Conservation (phyloP, 2,329 filamentous ascomycete species). For the Didymella lethalis region DNA sequence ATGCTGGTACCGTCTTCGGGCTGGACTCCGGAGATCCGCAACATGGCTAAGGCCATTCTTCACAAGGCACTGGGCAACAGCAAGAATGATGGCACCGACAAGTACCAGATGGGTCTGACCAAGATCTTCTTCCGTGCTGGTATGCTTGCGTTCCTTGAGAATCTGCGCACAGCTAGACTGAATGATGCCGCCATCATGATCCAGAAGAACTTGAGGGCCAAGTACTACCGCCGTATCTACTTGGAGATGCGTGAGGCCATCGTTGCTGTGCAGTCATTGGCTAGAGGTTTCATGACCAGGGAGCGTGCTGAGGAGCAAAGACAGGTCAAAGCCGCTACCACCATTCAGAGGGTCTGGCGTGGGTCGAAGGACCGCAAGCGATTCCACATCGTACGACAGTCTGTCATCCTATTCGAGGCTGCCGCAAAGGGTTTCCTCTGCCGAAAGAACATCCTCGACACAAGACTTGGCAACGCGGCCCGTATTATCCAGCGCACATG, state of each 20-base stretch:
- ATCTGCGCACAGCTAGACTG: constrained; percentile 85
- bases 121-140: constrained; percentile 99
- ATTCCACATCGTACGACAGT: constrained; percentile 79
- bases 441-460: constrained; percentile 92
- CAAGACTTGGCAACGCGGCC: constrained; percentile 89
- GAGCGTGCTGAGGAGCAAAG: constrained; percentile 81
- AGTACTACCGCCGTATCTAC: constrained; percentile 93
- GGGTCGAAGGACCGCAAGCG: constrained; percentile 87
- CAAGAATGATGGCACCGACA: constrained; percentile 76
- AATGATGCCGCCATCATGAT: constrained; percentile 97
- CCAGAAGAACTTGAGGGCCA: constrained; percentile 95
- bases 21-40: constrained; percentile 92
- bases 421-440: constrained; percentile 90
- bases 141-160: constrained; percentile 98
- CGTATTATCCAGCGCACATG: constrained; percentile 89
- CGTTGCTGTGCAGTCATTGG: constrained; percentile 78
- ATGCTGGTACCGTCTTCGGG: constrained; percentile 90
- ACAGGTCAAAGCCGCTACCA: constrained; percentile 85
- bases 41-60: constrained; percentile 93
- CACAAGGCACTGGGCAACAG: constrained; percentile 78
- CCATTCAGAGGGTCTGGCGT: constrained; percentile 94
- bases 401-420: constrained; percentile 88
- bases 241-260: constrained; percentile 85
- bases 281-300: constrained; percentile 79
- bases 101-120: constrained; percentile 95